A percentile compares a stretch with the other conserved stretches of the same genome.
Evolutionary conservation across 257 asterid species (phyloP).

Genomic region (Nicotiana tomentosiformis): DNA sequence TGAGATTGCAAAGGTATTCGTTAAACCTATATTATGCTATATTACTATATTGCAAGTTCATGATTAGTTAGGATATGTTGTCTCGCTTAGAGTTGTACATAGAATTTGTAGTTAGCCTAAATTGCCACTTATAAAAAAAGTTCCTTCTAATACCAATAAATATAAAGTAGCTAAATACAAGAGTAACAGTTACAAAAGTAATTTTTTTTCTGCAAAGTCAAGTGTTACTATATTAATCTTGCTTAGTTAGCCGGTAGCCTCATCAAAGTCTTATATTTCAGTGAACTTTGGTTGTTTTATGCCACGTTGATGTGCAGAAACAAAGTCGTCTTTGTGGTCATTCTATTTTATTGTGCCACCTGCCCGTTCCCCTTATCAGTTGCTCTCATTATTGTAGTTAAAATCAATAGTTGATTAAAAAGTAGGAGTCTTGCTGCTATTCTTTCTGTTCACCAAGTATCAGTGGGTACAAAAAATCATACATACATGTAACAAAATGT

Average conservation of each 20-base stretch:
- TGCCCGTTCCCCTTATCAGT: not conserved
- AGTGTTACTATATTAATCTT: too few species aligned
- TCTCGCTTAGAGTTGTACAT: too few species aligned
- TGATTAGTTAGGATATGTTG: too few species aligned
- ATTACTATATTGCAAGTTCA: too few species aligned
- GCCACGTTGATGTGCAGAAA: not conserved
- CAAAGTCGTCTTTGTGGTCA: not conserved
- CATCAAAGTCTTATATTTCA: too few species aligned
- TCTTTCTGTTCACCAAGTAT: constrained; percentile 7
- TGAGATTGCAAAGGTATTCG: too few species aligned
- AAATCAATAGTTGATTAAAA: not conserved
- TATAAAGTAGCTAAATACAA: not conserved
- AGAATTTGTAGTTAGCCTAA: too few species aligned
- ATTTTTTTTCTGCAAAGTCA: too few species aligned
- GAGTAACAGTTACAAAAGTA: not conserved
- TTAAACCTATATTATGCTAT: too few species aligned
- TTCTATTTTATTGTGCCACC: not conserved
- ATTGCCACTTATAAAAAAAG: too few species aligned
- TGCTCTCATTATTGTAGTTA: not conserved
- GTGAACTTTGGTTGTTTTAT: not conserved
- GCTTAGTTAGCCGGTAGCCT: not conserved
- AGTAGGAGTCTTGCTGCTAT: not conserved
- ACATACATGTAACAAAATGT: not conserved
- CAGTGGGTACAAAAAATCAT: not conserved
- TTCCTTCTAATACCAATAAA: too few species aligned